phyloP scores from a whole-genome alignment of 1,284 basidiomycete genomes.

The Puccinia triticina region DNA sequence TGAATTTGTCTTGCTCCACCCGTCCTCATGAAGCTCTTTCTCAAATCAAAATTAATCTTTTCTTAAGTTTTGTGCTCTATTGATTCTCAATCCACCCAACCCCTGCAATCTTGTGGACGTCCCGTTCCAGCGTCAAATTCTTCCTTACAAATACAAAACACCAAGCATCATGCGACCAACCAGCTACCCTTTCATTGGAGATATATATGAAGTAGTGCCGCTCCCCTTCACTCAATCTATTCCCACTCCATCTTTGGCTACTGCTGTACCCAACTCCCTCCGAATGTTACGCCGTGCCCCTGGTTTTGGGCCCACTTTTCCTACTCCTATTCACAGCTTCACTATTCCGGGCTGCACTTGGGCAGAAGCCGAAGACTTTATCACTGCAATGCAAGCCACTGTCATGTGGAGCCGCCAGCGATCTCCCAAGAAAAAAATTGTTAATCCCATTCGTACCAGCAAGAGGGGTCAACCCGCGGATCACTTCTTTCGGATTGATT shows the following conservation, averaged over 20 bases:
- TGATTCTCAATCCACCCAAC: too few relatives aligned
- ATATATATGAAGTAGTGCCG: neutral
- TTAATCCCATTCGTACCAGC: neutral
- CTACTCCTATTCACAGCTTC: neutral
- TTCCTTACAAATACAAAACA: too few relatives aligned
- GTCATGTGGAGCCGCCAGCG: neutral
- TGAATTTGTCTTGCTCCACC: too few relatives aligned
- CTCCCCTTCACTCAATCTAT: neutral
- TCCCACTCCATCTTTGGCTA: neutral
- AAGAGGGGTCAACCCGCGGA: neutral
- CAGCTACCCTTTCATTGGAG: neutral
- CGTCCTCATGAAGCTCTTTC: too few relatives aligned
- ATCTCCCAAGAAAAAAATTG: neutral
- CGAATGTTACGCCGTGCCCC: neutral
- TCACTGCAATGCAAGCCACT: neutral
- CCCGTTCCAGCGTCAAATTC: too few relatives aligned
- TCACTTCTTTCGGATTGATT: neutral
- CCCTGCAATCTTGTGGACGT: too few relatives aligned
- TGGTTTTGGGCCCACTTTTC: neutral
- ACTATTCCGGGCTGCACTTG: neutral
- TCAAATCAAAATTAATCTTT: too few relatives aligned
- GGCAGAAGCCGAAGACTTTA: neutral
- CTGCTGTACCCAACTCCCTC: neutral
- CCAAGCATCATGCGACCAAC: too few relatives aligned
- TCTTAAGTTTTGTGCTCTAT: too few relatives aligned